Percentiles rank a stretch among this genome's conserved stretches.
These are phyloP conservation scores for Hysterium pulicare DNA, from an alignment of 2,329 filamentous ascomycete genomes.

Conservation along the genomic window DNA sequence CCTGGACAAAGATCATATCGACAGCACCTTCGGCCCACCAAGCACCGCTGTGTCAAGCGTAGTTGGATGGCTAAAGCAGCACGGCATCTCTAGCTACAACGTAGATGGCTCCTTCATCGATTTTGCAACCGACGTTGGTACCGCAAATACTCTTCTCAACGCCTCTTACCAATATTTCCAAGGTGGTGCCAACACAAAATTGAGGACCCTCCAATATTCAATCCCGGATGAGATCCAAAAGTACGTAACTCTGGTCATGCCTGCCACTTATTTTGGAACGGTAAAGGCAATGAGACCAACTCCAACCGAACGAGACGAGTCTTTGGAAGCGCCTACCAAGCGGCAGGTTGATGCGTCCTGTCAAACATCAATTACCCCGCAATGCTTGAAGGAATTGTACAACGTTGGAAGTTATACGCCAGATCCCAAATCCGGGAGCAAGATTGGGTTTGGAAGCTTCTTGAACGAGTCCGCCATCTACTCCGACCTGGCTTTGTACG, in stretches of 20 bases:
- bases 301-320: no score
- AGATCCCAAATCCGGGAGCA: constrained; percentile 34
- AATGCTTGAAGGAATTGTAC: constrained; percentile 42
- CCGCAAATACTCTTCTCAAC: constrained; percentile 47
- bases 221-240: constrained; percentile 51
- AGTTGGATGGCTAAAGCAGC: constrained; percentile 49
- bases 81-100: constrained; percentile 40
- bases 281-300: no score
- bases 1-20: constrained; percentile 46
- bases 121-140: constrained; percentile 45
- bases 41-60: constrained; percentile 47
- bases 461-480: constrained; percentile 42
- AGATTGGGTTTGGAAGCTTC: constrained; percentile 41
- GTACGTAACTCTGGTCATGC: constrained; percentile 53
- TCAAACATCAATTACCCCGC: constrained; percentile 33
- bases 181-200: constrained; percentile 45
- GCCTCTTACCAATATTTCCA: constrained; percentile 43
- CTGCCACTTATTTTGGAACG: constrained; percentile 54
- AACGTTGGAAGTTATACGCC: constrained; percentile 41
- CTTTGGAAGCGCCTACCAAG: constrained; percentile 4
- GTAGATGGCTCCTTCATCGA: constrained; percentile 45
- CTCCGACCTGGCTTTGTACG: constrained; percentile 14
- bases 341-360: constrained; percentile 25
- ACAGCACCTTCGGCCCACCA: constrained; percentile 48
- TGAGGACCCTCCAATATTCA: constrained; percentile 52